Base-by-base conservation (phyloP, 148 eudicot genomes). In the Nyssa sinensis region DNA sequence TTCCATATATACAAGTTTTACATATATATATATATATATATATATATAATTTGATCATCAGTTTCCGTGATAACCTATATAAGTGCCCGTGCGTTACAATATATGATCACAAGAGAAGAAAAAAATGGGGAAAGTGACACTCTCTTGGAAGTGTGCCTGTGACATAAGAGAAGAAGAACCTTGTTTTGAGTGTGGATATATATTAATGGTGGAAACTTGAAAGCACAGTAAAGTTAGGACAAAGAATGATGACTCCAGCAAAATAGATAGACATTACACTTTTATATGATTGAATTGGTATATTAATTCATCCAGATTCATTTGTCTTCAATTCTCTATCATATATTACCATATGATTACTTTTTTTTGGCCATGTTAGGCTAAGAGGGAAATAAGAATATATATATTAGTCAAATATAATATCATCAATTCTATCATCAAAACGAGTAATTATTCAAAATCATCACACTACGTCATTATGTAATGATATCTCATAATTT, bases 221-320 rank as follows among this genome's bases (percentile, higher is more conserved):
- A 44, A 12, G 16, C 25, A 65, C 30, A 65, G 49, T 34, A 23
- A 35, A 65, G 47, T 65, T 65, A 23, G 69, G 69, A 35, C 69
- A 65, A 35, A 35, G 23, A 29, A 1, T 12, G 51, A 3, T 44
- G 51, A 39, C n/a, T n/a, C n/a, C n/a, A n/a, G n/a, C n/a, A n/a
- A 44, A 44, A 44, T 11, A 44, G 51, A 44, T 19, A 44, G 16
- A 1, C 51, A n/a, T n/a, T 14, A 44, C 0, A 11, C 17, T 44
- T 11, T 44, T 14, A 3, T 11, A 4, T 44, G 16, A 11, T 1
- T 39, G 44, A 5, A 0, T 37, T 37, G 44, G 6, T 37, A 37
- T 37, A 39, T 39, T 39, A 9, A 37, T 39, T 39, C n/a, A n/a
- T n/a, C 44, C 44, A 39, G 44, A 39, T 44, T 44, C 17, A 44